These are phyloP conservation scores for Erysimum cheiri DNA, from an alignment of 441 rosid genomes.

Conservation along the genomic window DNA sequence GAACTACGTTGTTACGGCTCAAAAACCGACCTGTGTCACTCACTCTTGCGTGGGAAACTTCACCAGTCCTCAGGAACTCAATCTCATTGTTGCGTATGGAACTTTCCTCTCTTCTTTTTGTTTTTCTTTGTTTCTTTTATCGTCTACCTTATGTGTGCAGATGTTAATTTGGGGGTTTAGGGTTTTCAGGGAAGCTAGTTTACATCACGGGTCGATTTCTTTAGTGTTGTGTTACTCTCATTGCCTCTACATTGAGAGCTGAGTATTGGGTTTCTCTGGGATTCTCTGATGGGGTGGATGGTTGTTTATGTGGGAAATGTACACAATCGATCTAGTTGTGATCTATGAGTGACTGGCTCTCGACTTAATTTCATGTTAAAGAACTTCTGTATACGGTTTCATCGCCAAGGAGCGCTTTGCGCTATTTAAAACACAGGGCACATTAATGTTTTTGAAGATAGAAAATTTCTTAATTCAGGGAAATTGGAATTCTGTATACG, in stretches of 20 bases:
- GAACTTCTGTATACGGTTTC: too few relatives aligned
- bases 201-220: neutral
- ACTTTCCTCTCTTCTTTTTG: neutral
- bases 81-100: conserved; percentile 89
- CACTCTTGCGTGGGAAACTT: conserved; percentile 98
- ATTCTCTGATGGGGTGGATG: neutral
- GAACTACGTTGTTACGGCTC: conserved; percentile 99
- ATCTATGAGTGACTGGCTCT: neutral
- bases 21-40: conserved; percentile 94
- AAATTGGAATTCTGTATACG: neutral
- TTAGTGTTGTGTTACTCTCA: neutral
- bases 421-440: too few relatives aligned
- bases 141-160: neutral
- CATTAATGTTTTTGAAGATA: neutral
- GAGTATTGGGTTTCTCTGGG: neutral
- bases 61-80: conserved; percentile 92
- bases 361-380: neutral
- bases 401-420: too few relatives aligned
- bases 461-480: neutral
- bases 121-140: neutral
- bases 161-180: conserved; percentile 26
- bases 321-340: neutral
- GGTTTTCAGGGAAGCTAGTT: conserved; percentile 23
- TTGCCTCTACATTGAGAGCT: neutral
- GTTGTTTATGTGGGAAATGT: neutral